These are phyloP conservation scores for Teratosphaeria nubilosa DNA, from an alignment of 2,329 filamentous ascomycete genomes.

Conservation along the genomic window DNA sequence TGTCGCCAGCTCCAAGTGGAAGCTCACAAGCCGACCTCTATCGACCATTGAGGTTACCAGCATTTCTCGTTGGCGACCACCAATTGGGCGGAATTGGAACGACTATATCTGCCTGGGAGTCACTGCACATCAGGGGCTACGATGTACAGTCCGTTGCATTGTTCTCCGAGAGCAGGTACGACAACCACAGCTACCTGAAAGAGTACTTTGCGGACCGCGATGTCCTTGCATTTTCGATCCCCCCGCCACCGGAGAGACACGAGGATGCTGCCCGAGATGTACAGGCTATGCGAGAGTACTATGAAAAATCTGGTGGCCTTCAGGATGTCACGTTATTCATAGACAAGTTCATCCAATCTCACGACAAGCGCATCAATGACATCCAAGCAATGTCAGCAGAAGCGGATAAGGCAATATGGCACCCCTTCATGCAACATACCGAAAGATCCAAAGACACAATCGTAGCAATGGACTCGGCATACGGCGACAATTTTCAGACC, in stretches of 20 bases:
- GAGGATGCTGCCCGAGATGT: conserved; percentile 38
- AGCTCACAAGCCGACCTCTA: conserved; percentile 71
- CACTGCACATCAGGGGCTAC: conserved; percentile 65
- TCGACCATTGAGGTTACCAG: conserved; percentile 60
- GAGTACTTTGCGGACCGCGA: conserved; percentile 55
- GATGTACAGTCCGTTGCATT: conserved; percentile 61
- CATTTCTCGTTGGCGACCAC: conserved; percentile 64
- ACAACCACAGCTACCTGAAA: conserved; percentile 57
- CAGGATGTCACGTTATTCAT: conserved; percentile 38
- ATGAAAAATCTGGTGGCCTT: conserved; percentile 37
- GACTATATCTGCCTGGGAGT: conserved; percentile 72
- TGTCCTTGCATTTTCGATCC: conserved; percentile 48
- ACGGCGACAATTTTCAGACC: conserved; percentile 69
- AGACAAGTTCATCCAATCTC: conserved; percentile 41
- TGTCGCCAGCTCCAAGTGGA: conserved; percentile 68
- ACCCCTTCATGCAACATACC: conserved; percentile 76
- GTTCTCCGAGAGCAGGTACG: conserved; percentile 56
- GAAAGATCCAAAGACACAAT: conserved; percentile 53
- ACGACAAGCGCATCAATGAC: conserved; percentile 46
- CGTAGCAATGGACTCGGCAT: conserved; percentile 67
- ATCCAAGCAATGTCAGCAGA: conserved; percentile 52
- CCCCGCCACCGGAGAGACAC: conserved; percentile 46
- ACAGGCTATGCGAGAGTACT: conserved; percentile 54
- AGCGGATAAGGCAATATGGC: conserved; percentile 64
- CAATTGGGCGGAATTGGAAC: conserved; percentile 70